phyloP scores from a whole-genome alignment of 2,329 filamentous ascomycete genomes.

The Cladorrhinum sp. region DNA sequence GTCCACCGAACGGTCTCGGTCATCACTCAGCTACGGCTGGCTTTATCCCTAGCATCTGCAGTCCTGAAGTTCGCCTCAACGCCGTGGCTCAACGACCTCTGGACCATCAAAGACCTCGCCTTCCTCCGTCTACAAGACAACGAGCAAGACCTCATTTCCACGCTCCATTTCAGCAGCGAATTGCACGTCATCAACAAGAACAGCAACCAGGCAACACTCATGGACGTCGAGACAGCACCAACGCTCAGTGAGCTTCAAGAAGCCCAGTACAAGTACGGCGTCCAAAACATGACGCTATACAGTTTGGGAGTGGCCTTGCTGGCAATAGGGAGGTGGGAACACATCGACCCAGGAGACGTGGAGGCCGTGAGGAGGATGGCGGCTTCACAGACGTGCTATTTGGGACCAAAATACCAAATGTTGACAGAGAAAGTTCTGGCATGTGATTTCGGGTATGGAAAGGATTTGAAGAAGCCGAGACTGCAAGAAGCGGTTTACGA shows the following conservation, averaged over 20 bases:
- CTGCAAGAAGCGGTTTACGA: conserved; percentile 11
- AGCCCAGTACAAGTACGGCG: conserved; percentile 5
- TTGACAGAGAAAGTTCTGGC: conserved; percentile 4
- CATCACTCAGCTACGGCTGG: conserved; percentile 7
- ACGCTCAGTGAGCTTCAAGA: conserved; percentile 2
- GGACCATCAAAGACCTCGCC: conserved; percentile 7
- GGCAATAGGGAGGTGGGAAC: conserved; percentile 7
- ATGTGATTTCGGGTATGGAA: conserved; percentile 12
- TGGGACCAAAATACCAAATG: conserved; percentile 5
- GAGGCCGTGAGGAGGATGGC: background rate
- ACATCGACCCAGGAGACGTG: conserved; percentile 7
- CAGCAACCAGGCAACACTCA: background rate
- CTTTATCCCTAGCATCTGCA: conserved; percentile 7
- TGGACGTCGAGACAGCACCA: conserved; percentile 5
- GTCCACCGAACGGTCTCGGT: conserved; percentile 5
- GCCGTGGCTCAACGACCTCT: conserved; percentile 12
- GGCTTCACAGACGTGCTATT: conserved; percentile 1
- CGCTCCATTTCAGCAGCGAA: background rate
- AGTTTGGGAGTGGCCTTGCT: conserved; percentile 7
- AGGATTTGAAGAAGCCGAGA: conserved; percentile 8
- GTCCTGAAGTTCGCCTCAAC: conserved; percentile 14
- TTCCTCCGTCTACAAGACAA: conserved; percentile 2
- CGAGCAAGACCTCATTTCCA: background rate
- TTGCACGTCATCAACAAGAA: background rate
- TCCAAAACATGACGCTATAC: conserved; percentile 5